Conservation (phyloP, 129 eudicot species). For the Centrapalus pauciflorus region DNA sequence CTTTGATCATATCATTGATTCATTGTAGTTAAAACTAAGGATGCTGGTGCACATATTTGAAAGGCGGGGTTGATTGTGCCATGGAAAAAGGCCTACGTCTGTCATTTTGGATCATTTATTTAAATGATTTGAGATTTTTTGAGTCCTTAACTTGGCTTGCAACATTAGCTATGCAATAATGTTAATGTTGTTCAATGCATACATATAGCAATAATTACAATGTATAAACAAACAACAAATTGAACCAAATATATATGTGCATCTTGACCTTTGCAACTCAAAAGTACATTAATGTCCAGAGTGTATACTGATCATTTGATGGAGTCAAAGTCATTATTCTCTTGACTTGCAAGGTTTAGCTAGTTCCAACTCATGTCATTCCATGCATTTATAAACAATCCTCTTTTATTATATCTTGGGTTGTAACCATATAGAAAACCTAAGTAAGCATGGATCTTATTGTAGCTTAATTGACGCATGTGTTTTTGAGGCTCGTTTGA, state of each 20-base stretch:
- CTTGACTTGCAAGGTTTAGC: no score
- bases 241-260: neutral
- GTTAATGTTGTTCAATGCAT: neutral
- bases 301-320: neutral
- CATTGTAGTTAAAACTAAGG: no score
- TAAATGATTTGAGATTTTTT: neutral
- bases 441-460: neutral
- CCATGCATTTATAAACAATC: neutral
- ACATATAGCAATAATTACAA: neutral
- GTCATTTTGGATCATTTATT: neutral
- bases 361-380: neutral
- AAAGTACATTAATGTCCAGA: neutral
- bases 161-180: neutral
- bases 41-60: no score
- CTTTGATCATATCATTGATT: neutral
- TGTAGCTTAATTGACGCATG: neutral
- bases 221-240: neutral
- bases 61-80: neutral
- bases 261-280: neutral
- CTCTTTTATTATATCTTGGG: neutral
- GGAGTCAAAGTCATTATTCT: neutral
- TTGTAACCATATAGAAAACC: neutral
- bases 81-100: neutral
- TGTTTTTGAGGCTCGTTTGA: neutral
- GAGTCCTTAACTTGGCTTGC: neutral